Percentiles rank a stretch among this genome's conserved stretches.
These are phyloP conservation scores for Tylopilus subfusipes DNA, from an alignment of 768 basidiomycete genomes.

Conservation along the genomic window DNA sequence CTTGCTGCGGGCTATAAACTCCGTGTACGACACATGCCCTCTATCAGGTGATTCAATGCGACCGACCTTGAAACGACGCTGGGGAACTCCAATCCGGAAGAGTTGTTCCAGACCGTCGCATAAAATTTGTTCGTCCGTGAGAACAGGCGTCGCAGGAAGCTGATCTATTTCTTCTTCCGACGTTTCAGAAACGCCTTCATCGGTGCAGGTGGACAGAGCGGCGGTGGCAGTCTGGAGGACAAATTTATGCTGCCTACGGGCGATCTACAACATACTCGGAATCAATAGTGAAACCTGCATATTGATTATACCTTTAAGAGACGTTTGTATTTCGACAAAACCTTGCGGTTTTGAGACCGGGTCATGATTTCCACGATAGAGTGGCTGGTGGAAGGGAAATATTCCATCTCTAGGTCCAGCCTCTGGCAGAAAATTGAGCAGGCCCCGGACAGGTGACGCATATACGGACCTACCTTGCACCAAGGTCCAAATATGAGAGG, in stretches of 20 bases:
- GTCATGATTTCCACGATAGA: slow-evolving; percentile 50
- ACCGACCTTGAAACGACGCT: slow-evolving; percentile 47
- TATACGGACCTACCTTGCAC: slow-evolving; percentile 46
- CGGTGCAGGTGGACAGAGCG: slow-evolving; percentile 24
- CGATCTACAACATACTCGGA: slow-evolving; percentile 19
- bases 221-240: slow-evolving; percentile 29
- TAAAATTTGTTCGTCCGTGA: slow-evolving; percentile 38
- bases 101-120: slow-evolving; percentile 42
- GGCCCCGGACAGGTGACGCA: slow-evolving; percentile 3
- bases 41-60: slow-evolving; percentile 1
- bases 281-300: slow-evolving; percentile 3
- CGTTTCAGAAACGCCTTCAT: slow-evolving; percentile 1
- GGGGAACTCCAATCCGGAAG: slow-evolving; percentile 40
- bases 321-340: slow-evolving; percentile 42
- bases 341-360: slow-evolving; percentile 48
- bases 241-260: slow-evolving; percentile 22
- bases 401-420: slow-evolving; percentile 49
- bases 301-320: slow-evolving; percentile 45
- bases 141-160: background rate
- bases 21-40: slow-evolving; percentile 1
- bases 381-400: slow-evolving; percentile 46
- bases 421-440: slow-evolving; percentile 39
- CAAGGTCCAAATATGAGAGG: slow-evolving; percentile 73
- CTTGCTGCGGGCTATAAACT: slow-evolving; percentile 16
- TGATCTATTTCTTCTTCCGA: slow-evolving; percentile 14